Evolutionary conservation across 257 asterid species (phyloP), one percentile per base, ranked within the genome.

Genomic region (Forsythia suspensa): DNA sequence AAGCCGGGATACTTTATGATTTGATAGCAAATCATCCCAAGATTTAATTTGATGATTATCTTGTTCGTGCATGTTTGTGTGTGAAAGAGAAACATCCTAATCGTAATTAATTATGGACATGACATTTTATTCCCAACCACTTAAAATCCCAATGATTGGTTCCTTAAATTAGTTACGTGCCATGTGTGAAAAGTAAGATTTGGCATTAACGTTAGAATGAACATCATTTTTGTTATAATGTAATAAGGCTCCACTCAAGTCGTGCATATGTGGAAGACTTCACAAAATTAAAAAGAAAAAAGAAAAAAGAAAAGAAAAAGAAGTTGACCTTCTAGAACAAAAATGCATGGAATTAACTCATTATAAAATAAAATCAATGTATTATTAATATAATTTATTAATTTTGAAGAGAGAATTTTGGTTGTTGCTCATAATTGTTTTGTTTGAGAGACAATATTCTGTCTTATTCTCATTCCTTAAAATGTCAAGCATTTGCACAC

Each of bases 381-480:
- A 48, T 48, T 4, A 48, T 16, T 13, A 48, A 48, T 29, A 29
- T 29, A 48, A 7, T 48, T 48, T 15, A 16, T 48, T 46, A 3
- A 48, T 0, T 48, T 48, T 48, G 59, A 48, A 48, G 59, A 48
- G 18, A 48, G 59, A 48, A 48, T 48, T 48, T 48, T 15, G 59
- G 20, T 2, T 48, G 57, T 1, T 13, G n/a, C 57, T 48, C 57
- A 48, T 48, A 48, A 6, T 48, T 11, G 57, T 48, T 48, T 48
- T 13, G n/a, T 48, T 48, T 48, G 20, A 48, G 7, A 48, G 57
- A 48, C 5, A 3, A 46, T 46, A 12, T 46, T 48, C n/a, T 83
- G 74, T 70, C 81, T 55, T 76, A 51, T n/a, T 81, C 77, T 72
- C 37, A 46, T 74, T 71, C 42, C 79, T 83, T 82, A 79, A 29